Evolutionary conservation across 768 basidiomycete genomes (phyloP), one percentile per base, ranked within the genome.

Genomic region (Agrocybe chaxingu): DNA sequence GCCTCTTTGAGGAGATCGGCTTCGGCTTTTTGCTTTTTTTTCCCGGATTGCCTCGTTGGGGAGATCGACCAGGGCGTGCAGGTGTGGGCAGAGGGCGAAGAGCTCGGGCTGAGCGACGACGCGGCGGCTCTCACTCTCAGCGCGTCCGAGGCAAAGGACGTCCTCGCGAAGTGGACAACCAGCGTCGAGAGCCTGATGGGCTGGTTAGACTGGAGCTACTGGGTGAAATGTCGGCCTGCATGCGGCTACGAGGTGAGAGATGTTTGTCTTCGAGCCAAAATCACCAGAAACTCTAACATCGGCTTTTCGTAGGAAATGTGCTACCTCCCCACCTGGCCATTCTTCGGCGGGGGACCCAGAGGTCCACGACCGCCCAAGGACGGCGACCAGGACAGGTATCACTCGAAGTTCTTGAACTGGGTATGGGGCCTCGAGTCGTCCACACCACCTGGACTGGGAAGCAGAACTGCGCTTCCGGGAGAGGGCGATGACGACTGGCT

Each of bases 191-290:
- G 43, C 2, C 55, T 82, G 16, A 76, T 80, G 70, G 40, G 34
- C 0, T 81, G 80, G 80, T 61, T 82, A 0, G 80, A 76, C 52
- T 82, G 80, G 80, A 70, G 62, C 35, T 59, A 69, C 6, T 82
- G 80, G 79, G 56, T 72, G 1, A 75, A 65, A 39, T 81, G 80
- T 45, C 61, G 58, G 2, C 78, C 79, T 24, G 68, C 59, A 0
- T 82, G 81, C 62, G 58, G 57, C 7, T 61, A 63, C 30, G 73
- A 79, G 66, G 79, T 80, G 42, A 1, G 71, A 65, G 35, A 5
- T 29, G 34, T 47, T 19, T 31, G 39, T 43, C 32, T 7, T 32
- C n/a, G 42, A 8, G 1, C 12, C 16, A 31, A 13, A 7, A 13
- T n/a, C 2, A 24, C 34, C 32, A 35, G 32, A 19, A 41, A 30